Evolutionary conservation across 2,329 filamentous ascomycete species (phyloP), one percentile per base, ranked within the genome.

Genomic region (Dactylellina drechsleri): DNA sequence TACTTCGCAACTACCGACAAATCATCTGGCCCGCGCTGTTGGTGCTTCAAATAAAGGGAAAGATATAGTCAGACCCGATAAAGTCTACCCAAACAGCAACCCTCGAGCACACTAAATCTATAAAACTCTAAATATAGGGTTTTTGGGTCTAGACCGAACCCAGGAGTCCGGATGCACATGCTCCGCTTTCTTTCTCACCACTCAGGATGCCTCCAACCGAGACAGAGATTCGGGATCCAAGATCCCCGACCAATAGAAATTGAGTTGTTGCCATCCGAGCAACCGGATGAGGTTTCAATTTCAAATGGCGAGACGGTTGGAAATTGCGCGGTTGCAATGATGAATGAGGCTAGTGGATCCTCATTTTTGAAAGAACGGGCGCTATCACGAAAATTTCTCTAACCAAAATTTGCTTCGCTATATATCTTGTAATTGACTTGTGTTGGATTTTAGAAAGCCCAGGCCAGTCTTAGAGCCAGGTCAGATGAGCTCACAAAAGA

Each of bases 201-300:
- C 12, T 60, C 16, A 7, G 53, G 31, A 10, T n/a, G 16, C 31
- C 40, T 23, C 18, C 31, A 59, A 13, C 60, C 49, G 67, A 60
- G 60, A 66, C 67, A 66, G 4, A 45, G 47, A 73, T 66, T 61
- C 56, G 56, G 70, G 61, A 49, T 58, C 47, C 28, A 50, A 36
- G 40, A 26, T 31, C 40, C 60, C 59, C 41, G 40, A 15, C 68
- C 61, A 73, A 73, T 66, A 18, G 58, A 57, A 62, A 12, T 4
- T 12, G 23, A 41, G 26, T 20, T 28, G 47, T 47, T 43, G 18
- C 23, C 57, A 60, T 36, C 54, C 58, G 65, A 56, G 60, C 16
- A 60, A n/a, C 41, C 15, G 23, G 56, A 45, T 47, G 26, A 54
- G 31, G 56, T 49, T 52, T 20, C 60, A 20, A 28, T 28, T n/a